Conservation (phyloP, 2,329 filamentous ascomycete species). For the Penicillium vulpinum region DNA sequence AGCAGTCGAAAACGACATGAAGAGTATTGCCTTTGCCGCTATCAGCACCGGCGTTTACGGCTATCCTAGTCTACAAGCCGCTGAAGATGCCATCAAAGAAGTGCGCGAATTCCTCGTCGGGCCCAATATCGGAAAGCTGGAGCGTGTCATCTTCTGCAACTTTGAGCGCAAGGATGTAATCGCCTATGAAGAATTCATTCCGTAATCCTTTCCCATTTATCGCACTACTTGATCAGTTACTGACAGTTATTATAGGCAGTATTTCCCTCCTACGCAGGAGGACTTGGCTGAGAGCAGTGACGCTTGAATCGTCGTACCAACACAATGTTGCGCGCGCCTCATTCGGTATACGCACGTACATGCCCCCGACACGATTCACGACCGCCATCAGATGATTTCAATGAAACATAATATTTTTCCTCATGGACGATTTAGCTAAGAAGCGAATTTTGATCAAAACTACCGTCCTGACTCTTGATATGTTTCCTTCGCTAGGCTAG, state of each 20-base stretch:
- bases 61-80: slow-evolving; percentile 74
- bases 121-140: slow-evolving; percentile 51
- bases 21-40: slow-evolving; percentile 76
- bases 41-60: slow-evolving; percentile 90
- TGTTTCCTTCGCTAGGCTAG: background rate
- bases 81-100: slow-evolving; percentile 66
- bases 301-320: background rate
- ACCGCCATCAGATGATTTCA: background rate
- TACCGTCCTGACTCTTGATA: background rate
- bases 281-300: slow-evolving; percentile 18
- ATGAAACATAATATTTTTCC: background rate
- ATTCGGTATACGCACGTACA: background rate
- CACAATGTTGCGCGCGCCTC: background rate
- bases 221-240: background rate
- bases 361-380: background rate
- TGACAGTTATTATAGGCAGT: slow-evolving; percentile 37
- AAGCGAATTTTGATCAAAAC: background rate
- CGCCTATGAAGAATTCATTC: slow-evolving; percentile 69
- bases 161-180: slow-evolving; percentile 75
- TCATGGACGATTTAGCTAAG: background rate
- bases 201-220: slow-evolving; percentile 58
- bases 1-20: slow-evolving; percentile 66
- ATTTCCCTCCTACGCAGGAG: slow-evolving; percentile 51
- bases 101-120: slow-evolving; percentile 57
- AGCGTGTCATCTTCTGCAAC: slow-evolving; percentile 79